A percentile compares a stretch with the other conserved stretches of the same genome.
Conservation (phyloP, 1,284 basidiomycete genomes). For the Cerrena zonata region DNA sequence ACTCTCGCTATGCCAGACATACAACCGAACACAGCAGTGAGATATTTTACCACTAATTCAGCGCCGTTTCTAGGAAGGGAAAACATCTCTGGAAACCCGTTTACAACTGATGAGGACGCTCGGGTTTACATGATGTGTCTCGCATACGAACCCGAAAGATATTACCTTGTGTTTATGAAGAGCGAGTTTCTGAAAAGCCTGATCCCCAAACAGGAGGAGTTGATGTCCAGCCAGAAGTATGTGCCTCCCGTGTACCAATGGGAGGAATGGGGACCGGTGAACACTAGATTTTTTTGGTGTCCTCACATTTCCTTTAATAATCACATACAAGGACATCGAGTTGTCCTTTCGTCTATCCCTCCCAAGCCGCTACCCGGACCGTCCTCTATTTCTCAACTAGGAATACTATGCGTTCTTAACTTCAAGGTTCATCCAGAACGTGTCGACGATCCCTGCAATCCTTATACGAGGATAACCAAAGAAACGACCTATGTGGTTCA, state of each 20-base stretch:
- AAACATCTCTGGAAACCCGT: conserved; percentile 22
- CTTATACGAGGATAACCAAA: too few relatives aligned
- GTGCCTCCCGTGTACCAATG: conserved; percentile 27
- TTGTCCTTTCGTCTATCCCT: conserved; percentile 28
- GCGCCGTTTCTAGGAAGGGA: conserved; percentile 32
- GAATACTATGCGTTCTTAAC: conserved; percentile 26
- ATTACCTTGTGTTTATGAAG: conserved; percentile 33
- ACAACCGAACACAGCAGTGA: conserved; percentile 7
- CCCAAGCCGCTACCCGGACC: neutral
- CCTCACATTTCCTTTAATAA: conserved; percentile 27
- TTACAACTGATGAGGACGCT: conserved; percentile 32
- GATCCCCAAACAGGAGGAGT: conserved; percentile 16
- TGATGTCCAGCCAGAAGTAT: neutral
- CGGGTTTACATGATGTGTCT: conserved; percentile 42
- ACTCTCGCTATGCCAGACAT: conserved; percentile 10
- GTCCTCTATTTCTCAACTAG: conserved; percentile 5
- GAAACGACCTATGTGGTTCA: too few relatives aligned
- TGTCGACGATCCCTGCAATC: conserved; percentile 6
- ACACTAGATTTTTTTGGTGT: conserved; percentile 35
- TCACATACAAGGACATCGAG: conserved; percentile 42
- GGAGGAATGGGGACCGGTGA: conserved; percentile 41
- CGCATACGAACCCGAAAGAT: conserved; percentile 24
- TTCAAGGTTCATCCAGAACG: conserved; percentile 29
- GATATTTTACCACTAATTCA: conserved; percentile 23
- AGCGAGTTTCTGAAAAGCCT: conserved; percentile 31